These are phyloP conservation scores for Syzygium jambos DNA, from an alignment of 345 rosid species.

Conservation along the genomic window DNA sequence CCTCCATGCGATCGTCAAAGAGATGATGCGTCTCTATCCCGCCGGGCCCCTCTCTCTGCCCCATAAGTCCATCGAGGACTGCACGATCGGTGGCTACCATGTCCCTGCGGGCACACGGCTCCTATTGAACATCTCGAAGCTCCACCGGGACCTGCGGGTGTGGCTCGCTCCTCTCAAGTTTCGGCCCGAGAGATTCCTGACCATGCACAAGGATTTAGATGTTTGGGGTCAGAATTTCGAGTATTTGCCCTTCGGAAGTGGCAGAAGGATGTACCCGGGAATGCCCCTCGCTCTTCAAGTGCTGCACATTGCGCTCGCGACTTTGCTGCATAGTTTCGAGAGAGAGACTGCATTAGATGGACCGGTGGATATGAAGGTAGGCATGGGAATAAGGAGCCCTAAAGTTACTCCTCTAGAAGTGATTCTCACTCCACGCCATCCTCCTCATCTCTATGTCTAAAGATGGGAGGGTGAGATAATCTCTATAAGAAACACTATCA, in stretches of 20 bases:
- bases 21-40: constrained; percentile 52
- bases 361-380: constrained; percentile 24
- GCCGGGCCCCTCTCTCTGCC: constrained; percentile 46
- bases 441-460: not conserved
- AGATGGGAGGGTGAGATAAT: not conserved
- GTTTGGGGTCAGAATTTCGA: constrained; percentile 36
- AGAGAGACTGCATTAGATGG: constrained; percentile 1
- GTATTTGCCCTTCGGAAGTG: constrained; percentile 41
- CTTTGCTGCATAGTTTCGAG: constrained; percentile 39
- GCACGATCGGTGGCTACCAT: constrained; percentile 31
- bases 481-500: not conserved
- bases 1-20: constrained; percentile 56
- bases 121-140: constrained; percentile 43
- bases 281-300: constrained; percentile 31
- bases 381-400: constrained; percentile 20
- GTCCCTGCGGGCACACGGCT: constrained; percentile 37
- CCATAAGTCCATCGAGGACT: constrained; percentile 38
- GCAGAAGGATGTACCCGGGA: constrained; percentile 44
- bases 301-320: constrained; percentile 26
- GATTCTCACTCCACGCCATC: constrained; percentile 26
- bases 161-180: constrained; percentile 34
- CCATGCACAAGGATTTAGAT: constrained; percentile 16
- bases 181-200: constrained; percentile 40
- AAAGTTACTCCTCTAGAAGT: constrained; percentile 38
- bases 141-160: constrained; percentile 31